Evolutionary conservation across 495 filamentous ascomycete genomes (phyloP).

Genomic region (Tuber melanosporum): DNA sequence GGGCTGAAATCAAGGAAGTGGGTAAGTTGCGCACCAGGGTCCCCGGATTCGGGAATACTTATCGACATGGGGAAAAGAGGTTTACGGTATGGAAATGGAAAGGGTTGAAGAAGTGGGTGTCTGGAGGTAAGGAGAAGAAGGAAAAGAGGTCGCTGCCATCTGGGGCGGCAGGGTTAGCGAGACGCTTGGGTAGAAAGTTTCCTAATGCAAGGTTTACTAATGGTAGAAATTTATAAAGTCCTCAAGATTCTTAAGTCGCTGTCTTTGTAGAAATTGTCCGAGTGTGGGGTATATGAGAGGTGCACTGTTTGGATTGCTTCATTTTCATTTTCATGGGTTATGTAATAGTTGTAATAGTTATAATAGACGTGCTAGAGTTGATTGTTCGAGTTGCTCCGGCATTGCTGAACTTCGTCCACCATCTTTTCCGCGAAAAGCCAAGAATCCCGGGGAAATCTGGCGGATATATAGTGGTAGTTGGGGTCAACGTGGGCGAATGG

Average conservation of each 20-base stretch:
- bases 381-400: not conserved
- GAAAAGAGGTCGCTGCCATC: not conserved
- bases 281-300: not conserved
- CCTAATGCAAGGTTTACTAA: not conserved
- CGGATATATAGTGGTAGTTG: conserved; percentile 32
- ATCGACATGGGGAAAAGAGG: not conserved
- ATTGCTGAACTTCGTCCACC: conserved; percentile 11
- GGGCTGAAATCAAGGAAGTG: not conserved
- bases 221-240: not conserved
- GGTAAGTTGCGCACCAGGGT: not conserved
- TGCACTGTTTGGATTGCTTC: not conserved
- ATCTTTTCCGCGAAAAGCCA: conserved; percentile 18
- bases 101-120: not conserved
- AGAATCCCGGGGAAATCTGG: conserved; percentile 23
- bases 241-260: not conserved
- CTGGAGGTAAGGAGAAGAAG: not conserved
- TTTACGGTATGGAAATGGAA: not conserved
- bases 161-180: too few species aligned
- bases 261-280: not conserved
- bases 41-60: not conserved
- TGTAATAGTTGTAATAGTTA: not conserved
- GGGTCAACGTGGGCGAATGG: conserved; percentile 31
- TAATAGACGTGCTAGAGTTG: not conserved
- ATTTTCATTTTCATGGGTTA: not conserved
- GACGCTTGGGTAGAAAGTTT: not conserved